A percentile compares a stretch with the other conserved stretches of the same genome.
phyloP scores from a whole-genome alignment of 805 yeast genomes.

The Schwanniomyces pseudopolymorphus region DNA sequence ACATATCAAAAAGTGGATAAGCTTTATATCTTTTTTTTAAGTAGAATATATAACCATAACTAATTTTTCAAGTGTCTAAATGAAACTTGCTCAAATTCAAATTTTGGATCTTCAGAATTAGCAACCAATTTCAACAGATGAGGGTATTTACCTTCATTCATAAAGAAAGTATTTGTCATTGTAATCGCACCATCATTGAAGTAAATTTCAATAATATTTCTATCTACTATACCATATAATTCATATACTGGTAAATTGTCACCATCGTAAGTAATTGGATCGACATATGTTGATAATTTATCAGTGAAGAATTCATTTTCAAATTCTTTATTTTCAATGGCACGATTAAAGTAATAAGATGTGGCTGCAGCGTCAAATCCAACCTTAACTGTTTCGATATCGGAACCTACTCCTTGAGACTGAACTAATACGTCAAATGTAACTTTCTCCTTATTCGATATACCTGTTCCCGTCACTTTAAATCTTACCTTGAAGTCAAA shows the following conservation, averaged over 20 bases:
- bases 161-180: constrained; percentile 28
- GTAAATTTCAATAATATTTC: constrained; percentile 27
- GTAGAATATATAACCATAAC: not conserved
- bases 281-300: constrained; percentile 20
- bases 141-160: constrained; percentile 11
- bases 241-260: constrained; percentile 17
- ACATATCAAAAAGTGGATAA: no score
- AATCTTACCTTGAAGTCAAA: constrained; percentile 22
- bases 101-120: not conserved
- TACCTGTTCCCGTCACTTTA: constrained; percentile 11
- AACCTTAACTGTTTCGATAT: constrained; percentile 17
- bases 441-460: constrained; percentile 7
- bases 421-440: constrained; percentile 17
- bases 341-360: constrained; percentile 25
- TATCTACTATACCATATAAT: constrained; percentile 26
- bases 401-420: constrained; percentile 6
- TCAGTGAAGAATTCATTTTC: constrained; percentile 23
- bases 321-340: constrained; percentile 16
- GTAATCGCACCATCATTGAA: constrained; percentile 26
- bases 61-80: not conserved
- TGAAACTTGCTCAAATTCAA: not conserved
- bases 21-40: no score
- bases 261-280: constrained; percentile 13
- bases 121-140: constrained; percentile 1
- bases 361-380: constrained; percentile 22